Conservation (phyloP, 2,329 filamentous ascomycete species). For the Diaporthe aspalathi region DNA sequence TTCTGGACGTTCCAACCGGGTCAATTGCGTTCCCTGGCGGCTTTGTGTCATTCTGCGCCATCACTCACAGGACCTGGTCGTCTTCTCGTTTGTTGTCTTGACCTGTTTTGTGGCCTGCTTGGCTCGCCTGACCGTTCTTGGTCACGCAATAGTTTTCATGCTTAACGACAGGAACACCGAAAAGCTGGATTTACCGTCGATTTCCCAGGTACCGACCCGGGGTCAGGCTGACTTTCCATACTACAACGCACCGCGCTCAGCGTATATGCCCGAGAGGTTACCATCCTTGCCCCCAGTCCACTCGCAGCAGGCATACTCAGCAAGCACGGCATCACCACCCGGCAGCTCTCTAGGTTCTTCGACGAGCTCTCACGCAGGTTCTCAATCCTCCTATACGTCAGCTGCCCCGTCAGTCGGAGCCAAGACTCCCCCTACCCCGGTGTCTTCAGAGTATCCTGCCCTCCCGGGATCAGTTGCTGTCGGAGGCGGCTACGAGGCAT, state of each 20-base stretch:
- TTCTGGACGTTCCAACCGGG: constrained; percentile 5
- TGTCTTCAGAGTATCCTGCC: constrained; percentile 63
- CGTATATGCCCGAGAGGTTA: constrained; percentile 79
- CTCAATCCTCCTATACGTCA: constrained; percentile 66
- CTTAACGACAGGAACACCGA: constrained; percentile 66
- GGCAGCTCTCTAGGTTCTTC: constrained; percentile 77
- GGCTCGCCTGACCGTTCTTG: constrained; percentile 29
- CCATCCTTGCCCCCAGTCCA: constrained; percentile 77
- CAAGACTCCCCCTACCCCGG: constrained; percentile 80
- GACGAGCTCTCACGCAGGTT: constrained; percentile 62
- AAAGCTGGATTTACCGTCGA: constrained; percentile 95
- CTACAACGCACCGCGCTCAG: constrained; percentile 74
- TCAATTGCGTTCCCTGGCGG: constrained; percentile 35
- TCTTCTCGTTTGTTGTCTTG: constrained; percentile 13
- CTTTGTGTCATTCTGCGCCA: constrained; percentile 27
- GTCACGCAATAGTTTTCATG: constrained; percentile 38
- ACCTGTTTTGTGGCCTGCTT: constrained; percentile 26
- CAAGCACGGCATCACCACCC: constrained; percentile 79
- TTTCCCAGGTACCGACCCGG: constrained; percentile 85
- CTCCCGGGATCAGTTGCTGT: constrained; percentile 51
- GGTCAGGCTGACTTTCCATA: constrained; percentile 77
- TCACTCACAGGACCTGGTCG: constrained; percentile 9
- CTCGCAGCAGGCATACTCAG: constrained; percentile 76
- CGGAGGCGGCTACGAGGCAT: constrained; percentile 53
- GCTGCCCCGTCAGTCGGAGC: constrained; percentile 70